Evolutionary conservation across 2,329 filamentous ascomycete species (phyloP).

Genomic region (Microcyclospora tardicrescens): DNA sequence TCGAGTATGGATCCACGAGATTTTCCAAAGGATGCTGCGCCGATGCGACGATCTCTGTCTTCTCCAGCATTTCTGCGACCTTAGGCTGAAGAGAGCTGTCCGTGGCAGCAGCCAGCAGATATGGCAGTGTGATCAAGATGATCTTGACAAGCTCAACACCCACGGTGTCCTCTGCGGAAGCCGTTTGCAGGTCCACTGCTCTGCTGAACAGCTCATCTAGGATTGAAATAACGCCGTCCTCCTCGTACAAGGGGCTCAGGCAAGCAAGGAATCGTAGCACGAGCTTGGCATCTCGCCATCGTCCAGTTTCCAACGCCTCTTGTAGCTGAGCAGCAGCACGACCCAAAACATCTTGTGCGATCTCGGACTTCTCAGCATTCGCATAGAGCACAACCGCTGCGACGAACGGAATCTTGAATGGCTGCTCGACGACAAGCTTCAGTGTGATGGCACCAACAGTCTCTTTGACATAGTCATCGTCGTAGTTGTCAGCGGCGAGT

Average conservation of each 20-base stretch:
- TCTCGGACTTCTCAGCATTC: constrained; percentile 64
- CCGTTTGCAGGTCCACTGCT: constrained; percentile 86
- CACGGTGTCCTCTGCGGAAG: constrained; percentile 71
- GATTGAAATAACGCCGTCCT: constrained; percentile 72
- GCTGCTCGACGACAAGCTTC: constrained; percentile 78
- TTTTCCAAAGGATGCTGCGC: constrained; percentile 75
- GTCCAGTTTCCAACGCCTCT: constrained; percentile 53
- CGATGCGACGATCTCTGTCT: constrained; percentile 87
- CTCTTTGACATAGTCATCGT: constrained; percentile 64
- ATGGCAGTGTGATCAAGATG: constrained; percentile 87
- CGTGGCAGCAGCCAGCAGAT: constrained; percentile 59
- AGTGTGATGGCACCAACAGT: constrained; percentile 61
- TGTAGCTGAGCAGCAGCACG: constrained; percentile 51
- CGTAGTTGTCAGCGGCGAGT: constrained; percentile 67
- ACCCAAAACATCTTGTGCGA: constrained; percentile 57
- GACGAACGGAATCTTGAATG: constrained; percentile 93
- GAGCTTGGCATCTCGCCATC: constrained; percentile 87
- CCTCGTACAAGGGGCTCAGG: constrained; percentile 65
- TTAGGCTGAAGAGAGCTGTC: constrained; percentile 58
- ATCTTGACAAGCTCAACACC: constrained; percentile 87
- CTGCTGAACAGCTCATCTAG: constrained; percentile 82
- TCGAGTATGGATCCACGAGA: constrained; percentile 70
- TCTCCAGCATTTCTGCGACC: constrained; percentile 70
- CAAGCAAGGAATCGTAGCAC: constrained; percentile 81
- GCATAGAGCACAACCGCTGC: constrained; percentile 69